phyloP scores from a whole-genome alignment of 2,329 filamentous ascomycete genomes.

The Nemania bipapillata region DNA sequence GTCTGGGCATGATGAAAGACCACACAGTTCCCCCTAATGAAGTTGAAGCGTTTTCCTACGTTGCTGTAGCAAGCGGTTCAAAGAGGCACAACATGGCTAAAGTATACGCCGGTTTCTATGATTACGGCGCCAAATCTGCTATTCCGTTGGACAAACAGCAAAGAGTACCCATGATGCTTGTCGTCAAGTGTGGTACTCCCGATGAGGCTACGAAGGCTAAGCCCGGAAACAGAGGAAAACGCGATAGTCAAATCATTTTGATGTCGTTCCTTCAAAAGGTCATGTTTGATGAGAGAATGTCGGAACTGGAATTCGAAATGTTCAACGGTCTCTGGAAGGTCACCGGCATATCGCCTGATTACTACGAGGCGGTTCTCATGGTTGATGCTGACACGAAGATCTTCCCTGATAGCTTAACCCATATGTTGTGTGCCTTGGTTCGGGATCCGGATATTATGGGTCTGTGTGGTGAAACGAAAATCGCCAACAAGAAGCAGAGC shows the following conservation, averaged over 20 bases:
- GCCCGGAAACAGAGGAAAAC: slow-evolving; percentile 96
- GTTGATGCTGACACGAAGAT: slow-evolving; percentile 99
- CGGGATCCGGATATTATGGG: slow-evolving; percentile 99
- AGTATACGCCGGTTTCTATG: slow-evolving; percentile 97
- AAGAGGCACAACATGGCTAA: slow-evolving; percentile 99
- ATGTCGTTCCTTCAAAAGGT: slow-evolving; percentile 99
- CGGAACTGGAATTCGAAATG: slow-evolving; percentile 98
- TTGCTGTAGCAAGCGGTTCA: slow-evolving; percentile 92
- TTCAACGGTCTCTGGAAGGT: slow-evolving; percentile 99
- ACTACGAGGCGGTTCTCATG: slow-evolving; percentile 98
- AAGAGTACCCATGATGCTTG: slow-evolving; percentile 94
- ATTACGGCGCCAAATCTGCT: slow-evolving; percentile 84
- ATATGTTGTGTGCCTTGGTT: slow-evolving; percentile 99
- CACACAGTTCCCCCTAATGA: slow-evolving; percentile 81
- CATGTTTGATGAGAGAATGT: slow-evolving; percentile 99
- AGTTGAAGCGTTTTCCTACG: slow-evolving; percentile 91
- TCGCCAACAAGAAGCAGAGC: slow-evolving; percentile 93
- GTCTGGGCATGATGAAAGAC: slow-evolving; percentile 93
- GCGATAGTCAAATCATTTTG: slow-evolving; percentile 97
- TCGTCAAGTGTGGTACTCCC: slow-evolving; percentile 95
- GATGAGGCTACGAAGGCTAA: slow-evolving; percentile 84
- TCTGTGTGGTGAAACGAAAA: slow-evolving; percentile 98
- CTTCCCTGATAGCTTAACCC: slow-evolving; percentile 96
- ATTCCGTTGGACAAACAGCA: slow-evolving; percentile 90
- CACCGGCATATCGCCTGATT: slow-evolving; percentile 96